A percentile compares a stretch with the other conserved stretches of the same genome.
Evolutionary conservation across 2,329 filamentous ascomycete genomes (phyloP).

Genomic region (Xylaria multiplex): DNA sequence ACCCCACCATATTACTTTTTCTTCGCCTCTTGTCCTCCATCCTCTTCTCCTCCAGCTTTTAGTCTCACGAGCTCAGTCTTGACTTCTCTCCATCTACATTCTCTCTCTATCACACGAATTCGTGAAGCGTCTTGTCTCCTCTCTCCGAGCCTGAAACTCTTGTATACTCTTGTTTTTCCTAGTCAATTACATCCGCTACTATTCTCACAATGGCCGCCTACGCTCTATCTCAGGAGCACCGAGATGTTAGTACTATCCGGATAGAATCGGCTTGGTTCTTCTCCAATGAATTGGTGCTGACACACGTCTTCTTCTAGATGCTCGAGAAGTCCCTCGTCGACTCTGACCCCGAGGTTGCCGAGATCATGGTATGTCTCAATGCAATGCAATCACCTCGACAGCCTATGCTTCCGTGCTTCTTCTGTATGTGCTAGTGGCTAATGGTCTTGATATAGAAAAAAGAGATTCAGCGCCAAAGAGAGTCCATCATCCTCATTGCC

Average conservation of each 20-base stretch:
- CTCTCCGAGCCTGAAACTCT: background rate
- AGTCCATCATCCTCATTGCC: slow-evolving; percentile 98
- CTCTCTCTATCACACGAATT: background rate
- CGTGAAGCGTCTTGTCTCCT: background rate
- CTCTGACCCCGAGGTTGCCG: slow-evolving; percentile 90
- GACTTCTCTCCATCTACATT: slow-evolving; percentile 5
- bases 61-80: slow-evolving; percentile 1
- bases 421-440: background rate
- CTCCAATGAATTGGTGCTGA: slow-evolving; percentile 45
- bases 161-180: background rate
- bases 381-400: background rate
- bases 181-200: slow-evolving; percentile 1
- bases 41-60: slow-evolving; percentile 4
- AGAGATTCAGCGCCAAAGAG: slow-evolving; percentile 95
- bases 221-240: slow-evolving; percentile 51
- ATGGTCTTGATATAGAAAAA: slow-evolving; percentile 69
- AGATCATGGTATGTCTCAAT: slow-evolving; percentile 83
- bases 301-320: slow-evolving; percentile 67
- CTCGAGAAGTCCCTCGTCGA: slow-evolving; percentile 95
- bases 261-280: slow-evolving; percentile 19
- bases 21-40: slow-evolving; percentile 6
- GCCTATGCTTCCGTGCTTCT: background rate
- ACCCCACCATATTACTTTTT: slow-evolving; percentile 19
- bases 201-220: slow-evolving; percentile 49
- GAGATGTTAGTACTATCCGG: slow-evolving; percentile 45